phyloP scores from a whole-genome alignment of 169 alveolate species.

The Perkinsus chesapeaki region DNA sequence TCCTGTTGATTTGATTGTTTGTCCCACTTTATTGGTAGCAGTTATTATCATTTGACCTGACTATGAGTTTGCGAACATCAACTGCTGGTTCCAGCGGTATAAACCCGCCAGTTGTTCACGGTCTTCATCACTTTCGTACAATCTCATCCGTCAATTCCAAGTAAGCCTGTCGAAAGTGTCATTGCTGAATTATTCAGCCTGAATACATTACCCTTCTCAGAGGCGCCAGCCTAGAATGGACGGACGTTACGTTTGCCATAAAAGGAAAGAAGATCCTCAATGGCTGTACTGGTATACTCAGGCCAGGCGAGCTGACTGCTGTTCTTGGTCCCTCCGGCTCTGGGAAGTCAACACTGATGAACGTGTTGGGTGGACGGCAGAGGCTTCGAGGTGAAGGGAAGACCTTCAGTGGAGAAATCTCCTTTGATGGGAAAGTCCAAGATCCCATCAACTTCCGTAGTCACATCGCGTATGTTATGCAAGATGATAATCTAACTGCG shows the following conservation, averaged over 20 bases:
- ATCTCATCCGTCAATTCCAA: neutral
- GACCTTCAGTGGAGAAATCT: neutral
- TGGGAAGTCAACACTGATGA: slow-evolving; percentile 68
- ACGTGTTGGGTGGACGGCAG: slow-evolving; percentile 12
- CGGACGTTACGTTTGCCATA: neutral
- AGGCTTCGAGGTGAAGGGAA: neutral
- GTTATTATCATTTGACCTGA: neutral
- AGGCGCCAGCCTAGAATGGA: neutral
- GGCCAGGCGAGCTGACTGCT: slow-evolving; percentile 59
- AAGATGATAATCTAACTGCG: neutral
- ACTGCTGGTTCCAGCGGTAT: neutral
- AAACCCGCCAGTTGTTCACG: neutral
- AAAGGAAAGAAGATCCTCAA: neutral
- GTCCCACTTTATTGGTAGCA: too few relatives aligned
- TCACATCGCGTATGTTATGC: slow-evolving; percentile 10
- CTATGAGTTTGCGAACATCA: neutral
- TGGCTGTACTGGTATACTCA: neutral
- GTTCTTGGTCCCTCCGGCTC: slow-evolving; percentile 74
- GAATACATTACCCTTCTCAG: neutral
- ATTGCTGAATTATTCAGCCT: neutral
- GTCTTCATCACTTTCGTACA: neutral
- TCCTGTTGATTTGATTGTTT: neutral
- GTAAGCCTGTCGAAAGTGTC: neutral
- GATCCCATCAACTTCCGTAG: neutral
- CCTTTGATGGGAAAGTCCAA: neutral